A percentile compares a stretch with the other conserved stretches of the same genome.
Conservation (phyloP, 768 basidiomycete genomes). For the Lanmaoa rubissima region DNA sequence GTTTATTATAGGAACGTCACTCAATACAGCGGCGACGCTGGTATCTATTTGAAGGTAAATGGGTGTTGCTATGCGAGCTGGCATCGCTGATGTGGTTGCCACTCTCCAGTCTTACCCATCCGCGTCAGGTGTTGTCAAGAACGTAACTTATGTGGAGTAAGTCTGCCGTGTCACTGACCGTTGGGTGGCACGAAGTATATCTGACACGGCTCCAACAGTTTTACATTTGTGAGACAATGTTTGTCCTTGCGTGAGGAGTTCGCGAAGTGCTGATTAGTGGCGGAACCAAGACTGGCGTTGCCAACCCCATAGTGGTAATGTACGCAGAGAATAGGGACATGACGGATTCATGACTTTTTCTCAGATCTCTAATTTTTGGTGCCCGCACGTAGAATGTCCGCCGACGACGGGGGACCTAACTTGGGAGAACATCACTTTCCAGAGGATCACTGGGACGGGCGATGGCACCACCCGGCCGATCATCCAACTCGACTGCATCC, state of each 20-base stretch:
- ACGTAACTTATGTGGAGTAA: conserved; percentile 12
- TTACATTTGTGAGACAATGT: conserved; percentile 8
- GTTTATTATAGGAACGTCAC: conserved; percentile 12
- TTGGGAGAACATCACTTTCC: conserved; percentile 11
- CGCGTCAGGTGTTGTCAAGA: conserved; percentile 8
- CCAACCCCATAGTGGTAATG: conserved; percentile 11
- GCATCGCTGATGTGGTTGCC: background rate
- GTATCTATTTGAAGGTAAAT: conserved; percentile 11
- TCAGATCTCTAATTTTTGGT: conserved; percentile 7
- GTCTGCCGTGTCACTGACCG: background rate
- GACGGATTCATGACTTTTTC: background rate
- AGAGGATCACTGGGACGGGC: conserved; percentile 6
- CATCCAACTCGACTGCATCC: background rate
- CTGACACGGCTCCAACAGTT: conserved; percentile 2
- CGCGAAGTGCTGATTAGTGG: background rate
- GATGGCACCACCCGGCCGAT: background rate
- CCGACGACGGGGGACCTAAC: background rate
- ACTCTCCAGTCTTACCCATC: conserved; percentile 11
- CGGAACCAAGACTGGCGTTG: background rate
- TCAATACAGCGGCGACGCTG: background rate
- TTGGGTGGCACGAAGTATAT: background rate
- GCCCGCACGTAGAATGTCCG: background rate
- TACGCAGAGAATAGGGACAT: background rate
- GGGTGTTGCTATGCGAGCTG: background rate
- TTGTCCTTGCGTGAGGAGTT: no score